Conservation (phyloP, 139 green algal species). For the Coelastrella sp. region DNA sequence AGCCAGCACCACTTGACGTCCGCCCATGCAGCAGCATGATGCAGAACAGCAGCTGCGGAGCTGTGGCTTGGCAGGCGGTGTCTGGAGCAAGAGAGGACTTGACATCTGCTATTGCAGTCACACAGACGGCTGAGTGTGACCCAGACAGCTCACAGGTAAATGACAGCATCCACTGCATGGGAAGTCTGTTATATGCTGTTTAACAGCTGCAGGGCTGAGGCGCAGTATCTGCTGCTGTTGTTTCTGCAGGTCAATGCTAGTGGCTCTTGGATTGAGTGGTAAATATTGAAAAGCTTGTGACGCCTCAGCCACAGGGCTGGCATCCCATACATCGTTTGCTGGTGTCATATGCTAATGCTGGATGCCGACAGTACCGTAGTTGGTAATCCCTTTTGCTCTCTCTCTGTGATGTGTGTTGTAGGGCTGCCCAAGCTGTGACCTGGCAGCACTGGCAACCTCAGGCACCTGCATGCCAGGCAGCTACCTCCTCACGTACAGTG, state of each 20-base stretch:
- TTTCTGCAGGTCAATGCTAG: too few relatives aligned
- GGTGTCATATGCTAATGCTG: too few relatives aligned
- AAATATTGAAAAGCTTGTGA: too few relatives aligned
- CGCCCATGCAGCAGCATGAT: not conserved
- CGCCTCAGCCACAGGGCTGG: too few relatives aligned
- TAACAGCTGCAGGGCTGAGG: too few relatives aligned
- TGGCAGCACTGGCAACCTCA: not conserved
- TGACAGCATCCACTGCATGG: not conserved
- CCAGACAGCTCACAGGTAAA: not conserved
- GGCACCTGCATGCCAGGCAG: constrained; percentile 47
- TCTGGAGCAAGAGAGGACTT: constrained; percentile 4
- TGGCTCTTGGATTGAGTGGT: too few relatives aligned
- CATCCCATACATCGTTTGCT: too few relatives aligned
- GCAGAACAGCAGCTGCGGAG: constrained; percentile 9
- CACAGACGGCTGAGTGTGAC: constrained; percentile 5
- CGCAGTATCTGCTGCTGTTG: too few relatives aligned
- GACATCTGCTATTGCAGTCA: not conserved
- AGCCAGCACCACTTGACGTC: constrained; percentile 4
- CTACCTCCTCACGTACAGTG: constrained; percentile 45
- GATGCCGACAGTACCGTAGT: too few relatives aligned
- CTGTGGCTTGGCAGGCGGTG: constrained; percentile 35
- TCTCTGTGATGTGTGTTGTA: constrained; percentile 3
- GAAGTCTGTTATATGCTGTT: not conserved
- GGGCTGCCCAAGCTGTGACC: constrained; percentile 13
- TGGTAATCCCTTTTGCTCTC: too few relatives aligned